Evolutionary conservation across 1,139 yeast species (phyloP).

Genomic region (Pichia terricola): DNA sequence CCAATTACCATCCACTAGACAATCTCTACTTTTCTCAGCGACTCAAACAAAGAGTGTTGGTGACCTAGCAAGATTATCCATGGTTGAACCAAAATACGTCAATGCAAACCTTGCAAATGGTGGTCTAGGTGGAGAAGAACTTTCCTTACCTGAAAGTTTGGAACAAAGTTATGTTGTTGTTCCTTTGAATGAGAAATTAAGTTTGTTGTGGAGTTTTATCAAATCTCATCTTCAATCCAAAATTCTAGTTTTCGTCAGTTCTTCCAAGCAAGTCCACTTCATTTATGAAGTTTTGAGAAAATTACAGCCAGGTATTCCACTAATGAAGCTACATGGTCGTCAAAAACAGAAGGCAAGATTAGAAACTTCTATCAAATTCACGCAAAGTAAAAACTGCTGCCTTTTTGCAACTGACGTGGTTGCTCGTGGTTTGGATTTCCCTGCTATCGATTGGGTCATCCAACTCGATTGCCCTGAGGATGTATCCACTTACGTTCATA

Average conservation of each 20-base stretch:
- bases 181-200: conserved; percentile 71
- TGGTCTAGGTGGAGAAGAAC: conserved; percentile 31
- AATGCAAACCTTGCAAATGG: conserved; percentile 34
- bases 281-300: conserved; percentile 87
- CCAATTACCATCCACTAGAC: conserved; percentile 78
- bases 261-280: conserved; percentile 91
- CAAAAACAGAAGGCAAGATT: conserved; percentile 90
- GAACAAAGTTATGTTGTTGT: conserved; percentile 75
- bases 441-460: conserved; percentile 94
- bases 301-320: conserved; percentile 90
- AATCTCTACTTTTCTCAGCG: conserved; percentile 84
- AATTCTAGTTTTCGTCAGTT: conserved; percentile 79
- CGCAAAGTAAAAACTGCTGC: conserved; percentile 80
- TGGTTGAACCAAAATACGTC: conserved; percentile 68
- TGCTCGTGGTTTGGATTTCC: conserved; percentile 95
- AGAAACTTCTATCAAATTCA: conserved; percentile 79
- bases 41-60: conserved; percentile 84
- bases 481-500: conserved; percentile 85
- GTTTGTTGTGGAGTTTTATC: conserved; percentile 80
- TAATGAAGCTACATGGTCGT: conserved; percentile 87
- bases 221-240: conserved; percentile 81
- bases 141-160: conserved; percentile 70
- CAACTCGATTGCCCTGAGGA: conserved; percentile 97
- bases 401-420: conserved; percentile 94
- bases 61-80: conserved; percentile 81